Evolutionary conservation across 2,329 filamentous ascomycete species (phyloP).

Genomic region (Emergomyces africanus): DNA sequence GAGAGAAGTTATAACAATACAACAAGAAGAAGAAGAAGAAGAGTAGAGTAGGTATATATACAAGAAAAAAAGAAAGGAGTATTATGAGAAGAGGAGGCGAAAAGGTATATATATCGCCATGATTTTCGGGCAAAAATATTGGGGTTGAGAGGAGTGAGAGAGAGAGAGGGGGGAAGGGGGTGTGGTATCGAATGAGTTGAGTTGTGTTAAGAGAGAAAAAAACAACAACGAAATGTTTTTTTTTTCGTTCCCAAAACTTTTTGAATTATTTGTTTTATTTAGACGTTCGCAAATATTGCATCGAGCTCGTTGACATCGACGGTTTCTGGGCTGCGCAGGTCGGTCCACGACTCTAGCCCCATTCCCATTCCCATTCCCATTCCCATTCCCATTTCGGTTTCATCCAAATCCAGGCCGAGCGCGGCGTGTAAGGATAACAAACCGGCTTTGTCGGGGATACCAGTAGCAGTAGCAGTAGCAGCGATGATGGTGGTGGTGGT

Average conservation of each 20-base stretch:
- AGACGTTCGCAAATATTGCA: slow-evolving; percentile 66
- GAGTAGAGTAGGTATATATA: slow-evolving; percentile 8
- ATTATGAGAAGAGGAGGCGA: slow-evolving; percentile 1
- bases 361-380: slow-evolving; percentile 24
- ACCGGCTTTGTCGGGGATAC: not conserved
- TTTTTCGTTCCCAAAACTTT: too few species aligned
- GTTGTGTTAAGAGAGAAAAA: not conserved
- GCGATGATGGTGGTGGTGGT: too few species aligned
- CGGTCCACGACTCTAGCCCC: slow-evolving; percentile 42
- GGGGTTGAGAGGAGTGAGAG: not conserved
- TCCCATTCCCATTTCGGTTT: slow-evolving; percentile 16
- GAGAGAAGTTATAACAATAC: not conserved
- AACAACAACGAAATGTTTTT: not conserved
- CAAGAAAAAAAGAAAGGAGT: not conserved
- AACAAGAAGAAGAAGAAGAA: too few species aligned
- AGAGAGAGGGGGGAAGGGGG: not conserved
- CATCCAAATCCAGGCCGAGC: slow-evolving; percentile 20
- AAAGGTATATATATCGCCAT: not conserved
- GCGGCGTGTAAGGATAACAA: not conserved
- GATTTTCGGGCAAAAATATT: not conserved
- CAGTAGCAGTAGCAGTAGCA: too few species aligned
- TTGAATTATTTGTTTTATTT: too few species aligned
- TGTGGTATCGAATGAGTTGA: not conserved
- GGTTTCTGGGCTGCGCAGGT: slow-evolving; percentile 63
- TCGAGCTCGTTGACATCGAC: slow-evolving; percentile 92